These are phyloP conservation scores for Dothiorella sarmentorum DNA, from an alignment of 2,329 filamentous ascomycete species.

Conservation along the genomic window DNA sequence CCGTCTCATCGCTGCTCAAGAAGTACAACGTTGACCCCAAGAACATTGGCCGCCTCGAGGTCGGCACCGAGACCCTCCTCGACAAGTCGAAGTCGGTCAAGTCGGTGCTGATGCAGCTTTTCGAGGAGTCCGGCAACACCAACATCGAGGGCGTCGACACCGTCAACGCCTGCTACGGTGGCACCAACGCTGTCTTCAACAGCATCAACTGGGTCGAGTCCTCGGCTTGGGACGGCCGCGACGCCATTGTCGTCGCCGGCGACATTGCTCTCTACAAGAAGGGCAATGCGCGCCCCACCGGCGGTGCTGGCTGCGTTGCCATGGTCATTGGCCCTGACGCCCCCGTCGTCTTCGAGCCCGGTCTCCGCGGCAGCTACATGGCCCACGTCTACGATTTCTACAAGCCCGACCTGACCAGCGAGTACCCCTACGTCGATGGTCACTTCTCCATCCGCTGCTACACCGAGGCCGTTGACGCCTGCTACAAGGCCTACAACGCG, in stretches of 20 bases:
- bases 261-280: slow-evolving; percentile 56
- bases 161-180: slow-evolving; percentile 54
- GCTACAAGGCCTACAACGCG: slow-evolving; percentile 53
- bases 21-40: slow-evolving; percentile 53
- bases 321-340: slow-evolving; percentile 53
- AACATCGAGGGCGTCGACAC: slow-evolving; percentile 54
- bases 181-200: slow-evolving; percentile 55
- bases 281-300: slow-evolving; percentile 51
- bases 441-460: slow-evolving; percentile 54
- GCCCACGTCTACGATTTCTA: slow-evolving; percentile 54
- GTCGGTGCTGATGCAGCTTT: slow-evolving; percentile 53
- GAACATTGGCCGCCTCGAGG: slow-evolving; percentile 51
- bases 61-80: slow-evolving; percentile 53
- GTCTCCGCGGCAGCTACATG: slow-evolving; percentile 50
- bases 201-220: slow-evolving; percentile 54
- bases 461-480: slow-evolving; percentile 50
- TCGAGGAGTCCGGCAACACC: slow-evolving; percentile 50
- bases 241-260: slow-evolving; percentile 51
- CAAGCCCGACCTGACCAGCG: slow-evolving; percentile 53
- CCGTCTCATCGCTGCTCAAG: slow-evolving; percentile 50
- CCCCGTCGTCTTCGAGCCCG: slow-evolving; percentile 49
- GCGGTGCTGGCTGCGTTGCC: slow-evolving; percentile 52
- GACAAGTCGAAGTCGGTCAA: slow-evolving; percentile 57
- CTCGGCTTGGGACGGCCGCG: slow-evolving; percentile 51
- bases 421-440: slow-evolving; percentile 53